These are phyloP conservation scores for Hymenoscyphus repandus DNA, from an alignment of 2,329 filamentous ascomycete genomes.

Conservation along the genomic window DNA sequence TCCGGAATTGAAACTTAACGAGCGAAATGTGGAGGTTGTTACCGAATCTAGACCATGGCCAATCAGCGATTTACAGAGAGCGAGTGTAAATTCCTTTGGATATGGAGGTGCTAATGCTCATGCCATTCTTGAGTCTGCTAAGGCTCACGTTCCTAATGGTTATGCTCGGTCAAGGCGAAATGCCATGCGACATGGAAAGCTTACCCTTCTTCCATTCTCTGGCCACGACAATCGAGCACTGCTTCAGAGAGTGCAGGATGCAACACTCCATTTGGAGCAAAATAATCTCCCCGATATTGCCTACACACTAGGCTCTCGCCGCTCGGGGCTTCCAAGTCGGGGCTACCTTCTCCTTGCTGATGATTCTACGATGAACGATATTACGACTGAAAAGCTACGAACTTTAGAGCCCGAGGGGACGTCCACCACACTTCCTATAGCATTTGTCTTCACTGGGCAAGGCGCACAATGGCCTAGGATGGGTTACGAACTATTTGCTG, in stretches of 20 bases:
- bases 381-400: too few species aligned
- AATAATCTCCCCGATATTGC: constrained; percentile 3
- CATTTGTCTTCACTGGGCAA: constrained; percentile 24
- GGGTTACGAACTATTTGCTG: constrained; percentile 12
- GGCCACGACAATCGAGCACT: constrained; percentile 4
- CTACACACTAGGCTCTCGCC: constrained; percentile 5
- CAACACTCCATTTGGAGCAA: not conserved
- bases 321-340: constrained; percentile 1
- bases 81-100: constrained; percentile 32
- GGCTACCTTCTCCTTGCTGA: not conserved
- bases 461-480: constrained; percentile 20
- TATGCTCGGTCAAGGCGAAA: not conserved
- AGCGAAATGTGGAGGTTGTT: constrained; percentile 30
- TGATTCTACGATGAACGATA: not conserved
- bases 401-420: not conserved
- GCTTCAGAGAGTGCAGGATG: not conserved
- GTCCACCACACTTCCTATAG: not conserved
- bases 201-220: constrained; percentile 9
- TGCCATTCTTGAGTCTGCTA: constrained; percentile 27
- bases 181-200: not conserved
- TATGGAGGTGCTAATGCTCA: constrained; percentile 45
- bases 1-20: constrained; percentile 23
- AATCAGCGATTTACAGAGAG: constrained; percentile 1
- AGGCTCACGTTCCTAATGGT: not conserved
- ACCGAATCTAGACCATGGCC: constrained; percentile 8